Conservation (phyloP, 495 filamentous ascomycete genomes). For the Chaetomium fimeti region DNA sequence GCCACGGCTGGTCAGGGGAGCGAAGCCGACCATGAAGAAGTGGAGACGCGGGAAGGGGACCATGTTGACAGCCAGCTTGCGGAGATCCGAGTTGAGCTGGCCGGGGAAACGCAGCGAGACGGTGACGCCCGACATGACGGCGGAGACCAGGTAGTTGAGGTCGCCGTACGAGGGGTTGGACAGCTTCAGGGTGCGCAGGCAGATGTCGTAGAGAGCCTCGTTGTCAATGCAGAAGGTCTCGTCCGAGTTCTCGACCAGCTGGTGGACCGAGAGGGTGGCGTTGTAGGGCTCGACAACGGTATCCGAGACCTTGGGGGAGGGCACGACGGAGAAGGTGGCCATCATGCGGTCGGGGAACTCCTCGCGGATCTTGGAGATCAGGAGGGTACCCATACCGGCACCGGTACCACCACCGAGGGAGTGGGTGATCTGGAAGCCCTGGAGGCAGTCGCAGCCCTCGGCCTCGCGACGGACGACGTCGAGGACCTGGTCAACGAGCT, state of each 20-base stretch:
- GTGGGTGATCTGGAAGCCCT: conserved; percentile 99
- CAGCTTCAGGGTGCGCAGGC: conserved; percentile 99
- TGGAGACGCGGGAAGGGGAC: conserved; percentile 99
- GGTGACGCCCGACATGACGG: conserved; percentile 99
- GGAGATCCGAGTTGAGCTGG: conserved; percentile 99
- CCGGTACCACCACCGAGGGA: conserved; percentile 99
- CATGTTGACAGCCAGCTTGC: conserved; percentile 99
- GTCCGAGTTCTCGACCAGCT: conserved; percentile 99
- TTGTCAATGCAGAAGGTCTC: conserved; percentile 99
- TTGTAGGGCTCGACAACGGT: conserved; percentile 99
- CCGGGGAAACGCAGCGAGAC: conserved; percentile 98
- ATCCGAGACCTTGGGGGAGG: conserved; percentile 99
- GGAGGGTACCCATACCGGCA: conserved; percentile 99
- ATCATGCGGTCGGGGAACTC: conserved; percentile 99
- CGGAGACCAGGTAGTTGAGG: conserved; percentile 98
- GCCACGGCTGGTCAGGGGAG: conserved; percentile 95
- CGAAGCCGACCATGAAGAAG: conserved; percentile 99
- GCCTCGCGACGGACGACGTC: conserved; percentile 99
- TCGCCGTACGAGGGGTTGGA: conserved; percentile 98
- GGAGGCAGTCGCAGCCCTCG: conserved; percentile 98
- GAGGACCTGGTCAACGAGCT: conserved; percentile 96
- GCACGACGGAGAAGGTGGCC: conserved; percentile 99
- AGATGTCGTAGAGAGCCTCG: conserved; percentile 99
- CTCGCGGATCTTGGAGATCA: conserved; percentile 99
- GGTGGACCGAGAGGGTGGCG: conserved; percentile 97